Evolutionary conservation across 768 basidiomycete species (phyloP).

Genomic region (Leccinum disarticulatum): DNA sequence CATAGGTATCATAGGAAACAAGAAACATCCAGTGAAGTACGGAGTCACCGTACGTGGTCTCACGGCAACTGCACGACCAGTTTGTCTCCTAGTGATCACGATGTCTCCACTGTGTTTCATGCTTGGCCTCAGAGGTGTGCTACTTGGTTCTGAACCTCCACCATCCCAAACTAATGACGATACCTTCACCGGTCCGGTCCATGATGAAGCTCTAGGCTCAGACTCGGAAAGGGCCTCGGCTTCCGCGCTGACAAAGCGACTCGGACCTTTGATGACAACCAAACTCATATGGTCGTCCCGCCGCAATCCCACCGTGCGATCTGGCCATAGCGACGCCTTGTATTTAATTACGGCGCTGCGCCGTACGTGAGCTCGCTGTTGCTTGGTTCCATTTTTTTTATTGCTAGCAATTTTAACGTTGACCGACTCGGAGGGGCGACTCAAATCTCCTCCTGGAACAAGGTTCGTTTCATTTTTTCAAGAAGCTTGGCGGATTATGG

Average conservation of each 20-base stretch:
- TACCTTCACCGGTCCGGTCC: not conserved
- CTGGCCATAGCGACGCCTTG: constrained; percentile 14
- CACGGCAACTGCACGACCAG: constrained; percentile 1
- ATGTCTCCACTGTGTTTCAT: constrained; percentile 7
- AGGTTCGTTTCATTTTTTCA: not conserved
- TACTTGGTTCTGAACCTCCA: constrained; percentile 14
- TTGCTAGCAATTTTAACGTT: not conserved
- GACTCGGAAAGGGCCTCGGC: not conserved
- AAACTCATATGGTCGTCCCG: not conserved
- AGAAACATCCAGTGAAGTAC: not conserved
- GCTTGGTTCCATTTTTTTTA: constrained; percentile 3
- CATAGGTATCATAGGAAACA: not conserved
- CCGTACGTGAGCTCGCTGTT: not conserved
- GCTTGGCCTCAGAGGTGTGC: constrained; percentile 1
- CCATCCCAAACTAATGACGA: constrained; percentile 4
- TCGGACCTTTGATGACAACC: not conserved
- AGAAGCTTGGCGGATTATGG: not conserved
- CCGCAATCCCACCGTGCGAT: not conserved
- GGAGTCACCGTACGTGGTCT: not conserved
- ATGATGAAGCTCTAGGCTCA: no score
- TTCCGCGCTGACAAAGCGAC: constrained; percentile 1
- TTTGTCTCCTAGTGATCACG: not conserved
- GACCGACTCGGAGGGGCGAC: not conserved
- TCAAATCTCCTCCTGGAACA: constrained; percentile 1
- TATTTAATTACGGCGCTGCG: constrained; percentile 14